A percentile compares a stretch with the other conserved stretches of the same genome.
Conservation (phyloP, 306 rosid genomes). For the Dryas octopetala region DNA sequence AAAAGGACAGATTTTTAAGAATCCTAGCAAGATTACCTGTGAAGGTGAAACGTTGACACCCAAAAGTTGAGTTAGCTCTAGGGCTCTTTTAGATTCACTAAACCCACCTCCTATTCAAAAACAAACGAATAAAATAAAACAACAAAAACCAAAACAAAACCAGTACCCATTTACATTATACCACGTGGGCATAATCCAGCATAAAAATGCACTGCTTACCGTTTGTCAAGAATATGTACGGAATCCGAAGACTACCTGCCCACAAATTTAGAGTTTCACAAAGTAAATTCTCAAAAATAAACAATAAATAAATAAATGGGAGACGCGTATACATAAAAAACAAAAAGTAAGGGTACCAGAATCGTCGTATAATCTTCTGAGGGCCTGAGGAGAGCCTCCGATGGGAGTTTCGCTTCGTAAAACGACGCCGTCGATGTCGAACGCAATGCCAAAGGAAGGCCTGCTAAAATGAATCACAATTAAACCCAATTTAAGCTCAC, state of each 20-base stretch:
- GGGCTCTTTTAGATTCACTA: conserved; percentile 85
- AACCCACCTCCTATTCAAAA: conserved; percentile 69
- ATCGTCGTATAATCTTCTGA: conserved; percentile 51
- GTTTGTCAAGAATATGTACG: conserved; percentile 79
- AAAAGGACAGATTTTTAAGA: neutral
- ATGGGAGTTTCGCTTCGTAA: conserved; percentile 68
- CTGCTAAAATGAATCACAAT: conserved; percentile 30
- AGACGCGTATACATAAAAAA: neutral
- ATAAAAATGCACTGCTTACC: conserved; percentile 40
- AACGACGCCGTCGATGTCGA: conserved; percentile 95
- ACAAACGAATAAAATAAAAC: conserved; percentile 3
- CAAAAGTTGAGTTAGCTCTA: conserved; percentile 61
- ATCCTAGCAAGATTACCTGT: conserved; percentile 51
- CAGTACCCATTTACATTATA: neutral
- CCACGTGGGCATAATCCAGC: neutral
- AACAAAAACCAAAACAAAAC: neutral
- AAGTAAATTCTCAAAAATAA: neutral
- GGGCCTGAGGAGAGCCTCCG: conserved; percentile 76
- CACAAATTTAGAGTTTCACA: conserved; percentile 21
- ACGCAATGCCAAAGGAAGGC: conserved; percentile 69
- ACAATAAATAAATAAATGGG: neutral
- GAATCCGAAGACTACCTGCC: conserved; percentile 58
- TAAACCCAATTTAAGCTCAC: neutral
- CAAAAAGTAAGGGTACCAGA: conserved; percentile 38
- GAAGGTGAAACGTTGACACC: conserved; percentile 62